Base-by-base conservation (phyloP, 2,329 filamentous ascomycete genomes). In the Fusarium udum region DNA sequence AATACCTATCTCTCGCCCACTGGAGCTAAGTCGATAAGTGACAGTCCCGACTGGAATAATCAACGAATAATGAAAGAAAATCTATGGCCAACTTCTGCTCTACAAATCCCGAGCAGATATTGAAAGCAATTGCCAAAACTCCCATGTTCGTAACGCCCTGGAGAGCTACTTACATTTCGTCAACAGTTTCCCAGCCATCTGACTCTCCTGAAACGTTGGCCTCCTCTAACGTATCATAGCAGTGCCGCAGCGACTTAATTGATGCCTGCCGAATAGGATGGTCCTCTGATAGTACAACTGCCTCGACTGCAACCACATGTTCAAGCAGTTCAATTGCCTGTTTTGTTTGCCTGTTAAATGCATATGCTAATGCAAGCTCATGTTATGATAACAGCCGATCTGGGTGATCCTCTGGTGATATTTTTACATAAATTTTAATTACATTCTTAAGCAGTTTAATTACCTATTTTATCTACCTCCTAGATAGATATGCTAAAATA, bases 381-480 rank as follows among this genome's bases (percentile, higher is more conserved):
- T 49, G 11, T 9, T 55, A 15, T 28, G 58, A 59, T 40, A 3
- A 1, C 4, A 69, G 36, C 28, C 18, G 45, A 7, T 16, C 0
- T 6, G 16, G 48, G 16, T 69, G 9, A 11, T 61, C 15, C 28
- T 68, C 58, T 20, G 46, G 4, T 0, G 55, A 45, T 1, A 0
- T 0, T 0, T 22, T 8, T 11, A 5, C 5, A 5, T 0, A 0
- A 20, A 32, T 11, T 8, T 14, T 9, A 4, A 22, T 51, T 4
- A 48, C 10, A 16, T n/a, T 4, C 6, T 48, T 13, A 3, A 48
- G 6, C 14, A 72, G 7, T 16, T 15, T 5, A 2, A 55, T 20
- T 10, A 32, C 39, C 7, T 45, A n/a, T n/a, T n/a, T n/a, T n/a
- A n/a, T n/a, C n/a, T n/a, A n/a, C n/a, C n/a, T n/a, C n/a, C n/a